Evolutionary conservation across 805 yeast genomes (phyloP).

Genomic region (Candida montana): DNA sequence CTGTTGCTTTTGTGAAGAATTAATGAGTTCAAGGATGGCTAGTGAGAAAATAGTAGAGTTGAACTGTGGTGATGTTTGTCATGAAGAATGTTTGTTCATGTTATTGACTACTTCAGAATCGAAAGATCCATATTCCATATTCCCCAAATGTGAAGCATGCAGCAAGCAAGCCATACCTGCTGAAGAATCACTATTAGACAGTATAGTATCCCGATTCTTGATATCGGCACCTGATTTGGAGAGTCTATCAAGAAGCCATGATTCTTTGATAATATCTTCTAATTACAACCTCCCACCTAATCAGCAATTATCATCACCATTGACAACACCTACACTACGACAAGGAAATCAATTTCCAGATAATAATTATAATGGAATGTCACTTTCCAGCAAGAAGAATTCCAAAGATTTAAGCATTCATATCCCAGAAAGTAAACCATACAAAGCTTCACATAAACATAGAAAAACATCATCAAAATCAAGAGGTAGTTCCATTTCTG

Average conservation of each 20-base stretch:
- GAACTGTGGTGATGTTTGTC: constrained; percentile 41
- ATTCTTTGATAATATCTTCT: constrained; percentile 9
- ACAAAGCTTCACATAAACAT: neutral
- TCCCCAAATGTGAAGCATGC: constrained; percentile 22
- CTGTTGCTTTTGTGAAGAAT: constrained; percentile 43
- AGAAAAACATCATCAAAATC: constrained; percentile 12
- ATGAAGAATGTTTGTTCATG: constrained; percentile 39
- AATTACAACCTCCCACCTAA: constrained; percentile 7
- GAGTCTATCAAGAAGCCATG: too few relatives aligned
- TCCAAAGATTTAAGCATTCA: constrained; percentile 23
- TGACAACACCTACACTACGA: neutral
- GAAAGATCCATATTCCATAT: constrained; percentile 13
- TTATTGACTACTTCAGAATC: constrained; percentile 1
- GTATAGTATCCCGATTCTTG: constrained; percentile 18
- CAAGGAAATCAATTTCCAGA: neutral
- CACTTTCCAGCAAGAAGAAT: constrained; percentile 18
- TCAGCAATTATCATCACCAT: constrained; percentile 1
- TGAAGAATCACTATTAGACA: constrained; percentile 18
- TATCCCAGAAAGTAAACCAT: constrained; percentile 14
- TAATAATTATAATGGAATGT: constrained; percentile 6
- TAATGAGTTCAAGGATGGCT: constrained; percentile 31
- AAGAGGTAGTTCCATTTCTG: constrained; percentile 25
- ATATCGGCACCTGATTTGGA: constrained; percentile 1
- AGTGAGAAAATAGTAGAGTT: constrained; percentile 34
- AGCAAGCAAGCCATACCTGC: constrained; percentile 17